Conservation (phyloP, 495 filamentous ascomycete genomes). For the Aspergillus affinis region DNA sequence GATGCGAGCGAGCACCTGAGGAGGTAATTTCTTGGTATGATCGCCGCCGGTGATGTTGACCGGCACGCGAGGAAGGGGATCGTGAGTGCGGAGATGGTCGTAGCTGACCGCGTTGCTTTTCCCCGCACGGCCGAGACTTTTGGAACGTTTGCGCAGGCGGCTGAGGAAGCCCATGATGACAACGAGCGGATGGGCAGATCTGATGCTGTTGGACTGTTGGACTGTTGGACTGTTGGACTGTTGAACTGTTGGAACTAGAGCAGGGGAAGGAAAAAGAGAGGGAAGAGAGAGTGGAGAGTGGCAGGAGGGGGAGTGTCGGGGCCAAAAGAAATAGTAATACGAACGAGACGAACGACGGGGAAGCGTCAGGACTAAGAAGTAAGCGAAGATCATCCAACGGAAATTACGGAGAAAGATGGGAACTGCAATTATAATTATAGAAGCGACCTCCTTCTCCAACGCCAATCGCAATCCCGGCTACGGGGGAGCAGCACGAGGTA, state of each 20-base stretch:
- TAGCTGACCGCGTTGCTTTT: constrained; percentile 19
- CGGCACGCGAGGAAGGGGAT: constrained; percentile 19
- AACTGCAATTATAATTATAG: neutral
- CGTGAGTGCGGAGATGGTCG: constrained; percentile 23
- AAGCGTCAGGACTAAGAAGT: neutral
- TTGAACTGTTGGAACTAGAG: neutral
- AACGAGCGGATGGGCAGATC: neutral
- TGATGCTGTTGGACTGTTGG: constrained; percentile 2
- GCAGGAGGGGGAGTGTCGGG: constrained; percentile 4
- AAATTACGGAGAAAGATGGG: neutral
- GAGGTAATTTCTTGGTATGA: constrained; percentile 55
- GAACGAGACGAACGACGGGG: too few relatives aligned
- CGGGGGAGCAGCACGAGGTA: too few relatives aligned
- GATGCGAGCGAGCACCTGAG: constrained; percentile 65
- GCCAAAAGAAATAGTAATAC: neutral
- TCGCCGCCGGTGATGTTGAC: constrained; percentile 33
- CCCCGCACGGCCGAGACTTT: constrained; percentile 35
- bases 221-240: constrained; percentile 5
- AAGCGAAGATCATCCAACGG: neutral
- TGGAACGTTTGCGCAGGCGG: constrained; percentile 35
- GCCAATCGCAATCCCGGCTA: too few relatives aligned
- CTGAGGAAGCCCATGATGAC: constrained; percentile 41
- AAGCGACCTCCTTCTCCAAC: neutral
- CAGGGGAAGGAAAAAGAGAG: neutral
- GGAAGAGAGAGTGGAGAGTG: constrained; percentile 11